Percentiles rank a stretch among this genome's conserved stretches.
Evolutionary conservation across 371 early-diverging fungal genomes (phyloP).

Genomic region (Funneliformis caledonium): DNA sequence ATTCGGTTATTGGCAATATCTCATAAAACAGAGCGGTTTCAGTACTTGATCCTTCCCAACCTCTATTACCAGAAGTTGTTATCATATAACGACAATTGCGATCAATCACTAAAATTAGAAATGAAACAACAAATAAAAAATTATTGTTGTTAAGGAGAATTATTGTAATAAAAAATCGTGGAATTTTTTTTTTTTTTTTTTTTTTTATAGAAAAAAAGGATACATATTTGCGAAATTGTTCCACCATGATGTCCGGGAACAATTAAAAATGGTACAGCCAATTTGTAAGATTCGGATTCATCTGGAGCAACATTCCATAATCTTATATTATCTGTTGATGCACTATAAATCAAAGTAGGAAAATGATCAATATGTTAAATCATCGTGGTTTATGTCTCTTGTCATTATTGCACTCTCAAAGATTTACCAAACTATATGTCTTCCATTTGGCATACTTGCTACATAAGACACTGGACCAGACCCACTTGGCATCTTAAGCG

Average conservation of each 20-base stretch:
- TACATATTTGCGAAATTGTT: constrained; percentile 77
- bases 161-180: background rate
- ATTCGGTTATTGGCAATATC: constrained; percentile 46
- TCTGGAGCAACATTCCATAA: constrained; percentile 73
- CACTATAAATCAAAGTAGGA: constrained; percentile 53
- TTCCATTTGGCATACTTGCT: constrained; percentile 75
- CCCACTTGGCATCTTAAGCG: constrained; percentile 83
- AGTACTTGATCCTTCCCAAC: constrained; percentile 89
- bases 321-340: constrained; percentile 91
- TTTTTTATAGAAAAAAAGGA: constrained; percentile 41
- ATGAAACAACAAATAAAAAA: background rate
- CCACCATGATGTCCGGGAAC: constrained; percentile 93
- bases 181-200: background rate
- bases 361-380: constrained; percentile 22
- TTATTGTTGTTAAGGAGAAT: background rate
- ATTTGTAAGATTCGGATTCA: constrained; percentile 50
- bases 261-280: constrained; percentile 84
- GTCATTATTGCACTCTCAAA: background rate
- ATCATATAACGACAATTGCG: constrained; percentile 66
- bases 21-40: constrained; percentile 86
- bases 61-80: constrained; percentile 88
- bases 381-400: background rate
- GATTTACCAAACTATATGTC: constrained; percentile 81
- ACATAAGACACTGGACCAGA: constrained; percentile 91
- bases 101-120: constrained; percentile 34